phyloP scores from a whole-genome alignment of 2,329 filamentous ascomycete genomes.

The Ascochyta clinopodiicola region DNA sequence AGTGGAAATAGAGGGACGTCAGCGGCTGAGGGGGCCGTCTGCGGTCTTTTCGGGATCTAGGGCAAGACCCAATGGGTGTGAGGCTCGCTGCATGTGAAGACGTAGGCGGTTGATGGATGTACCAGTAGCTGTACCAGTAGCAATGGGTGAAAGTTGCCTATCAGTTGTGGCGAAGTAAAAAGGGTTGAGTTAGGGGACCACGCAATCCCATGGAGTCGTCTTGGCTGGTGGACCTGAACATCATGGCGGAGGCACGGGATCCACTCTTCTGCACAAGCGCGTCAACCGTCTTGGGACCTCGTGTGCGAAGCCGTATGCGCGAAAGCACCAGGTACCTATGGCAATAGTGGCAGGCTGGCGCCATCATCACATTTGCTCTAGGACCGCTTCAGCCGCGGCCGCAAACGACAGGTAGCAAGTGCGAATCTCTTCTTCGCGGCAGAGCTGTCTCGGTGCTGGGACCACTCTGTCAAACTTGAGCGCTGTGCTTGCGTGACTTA shows the following conservation, averaged over 20 bases:
- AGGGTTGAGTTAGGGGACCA: conserved; percentile 1
- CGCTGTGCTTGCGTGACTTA: too few relatives aligned
- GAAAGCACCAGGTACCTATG: not conserved
- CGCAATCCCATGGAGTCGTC: conserved; percentile 5
- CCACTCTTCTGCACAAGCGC: conserved; percentile 14
- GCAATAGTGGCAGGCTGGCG: not conserved
- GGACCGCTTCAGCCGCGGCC: conserved; percentile 11
- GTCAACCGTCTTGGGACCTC: conserved; percentile 14
- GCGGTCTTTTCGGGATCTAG: not conserved
- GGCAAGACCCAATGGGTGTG: conserved; percentile 1
- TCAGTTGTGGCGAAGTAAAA: not conserved
- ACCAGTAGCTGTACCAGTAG: not conserved
- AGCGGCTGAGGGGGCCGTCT: conserved; percentile 11
- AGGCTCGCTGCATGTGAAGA: not conserved
- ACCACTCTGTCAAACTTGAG: not conserved
- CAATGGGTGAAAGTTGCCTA: not conserved
- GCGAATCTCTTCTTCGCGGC: not conserved
- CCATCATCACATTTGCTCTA: not conserved
- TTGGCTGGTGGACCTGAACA: conserved; percentile 14
- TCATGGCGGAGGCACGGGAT: not conserved
- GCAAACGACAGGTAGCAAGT: not conserved
- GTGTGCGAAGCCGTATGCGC: not conserved
- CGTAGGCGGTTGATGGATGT: not conserved
- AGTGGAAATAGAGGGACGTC: conserved; percentile 7
- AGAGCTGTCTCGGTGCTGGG: not conserved